Percentiles rank a stretch among this genome's conserved stretches.
These are phyloP conservation scores for Pestalotiopsis fici DNA, from an alignment of 2,329 filamentous ascomycete genomes.

Conservation along the genomic window DNA sequence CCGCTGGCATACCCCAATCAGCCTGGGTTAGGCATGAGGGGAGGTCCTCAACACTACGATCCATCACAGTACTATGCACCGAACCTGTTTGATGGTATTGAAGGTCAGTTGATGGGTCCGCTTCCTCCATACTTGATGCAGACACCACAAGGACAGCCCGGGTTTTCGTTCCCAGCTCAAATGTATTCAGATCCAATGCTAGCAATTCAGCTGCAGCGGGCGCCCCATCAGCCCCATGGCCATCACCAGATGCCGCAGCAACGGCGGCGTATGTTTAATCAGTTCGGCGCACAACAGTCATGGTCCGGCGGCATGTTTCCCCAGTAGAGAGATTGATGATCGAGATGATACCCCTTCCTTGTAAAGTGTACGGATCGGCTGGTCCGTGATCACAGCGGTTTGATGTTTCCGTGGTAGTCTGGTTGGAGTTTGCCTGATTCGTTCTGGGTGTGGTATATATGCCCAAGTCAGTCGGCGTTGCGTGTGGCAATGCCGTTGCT, in stretches of 20 bases:
- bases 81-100: constrained; percentile 63
- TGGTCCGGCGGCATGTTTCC: constrained; percentile 31
- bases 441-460: background rate
- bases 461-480: background rate
- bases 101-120: constrained; percentile 72
- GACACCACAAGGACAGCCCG: constrained; percentile 37
- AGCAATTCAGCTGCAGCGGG: constrained; percentile 32
- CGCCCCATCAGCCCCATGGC: constrained; percentile 20
- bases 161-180: constrained; percentile 42
- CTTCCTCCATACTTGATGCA: constrained; percentile 73
- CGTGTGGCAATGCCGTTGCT: background rate
- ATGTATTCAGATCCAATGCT: constrained; percentile 49
- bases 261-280: constrained; percentile 18
- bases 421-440: constrained; percentile 1
- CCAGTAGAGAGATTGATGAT: constrained; percentile 17
- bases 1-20: constrained; percentile 81
- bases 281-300: constrained; percentile 39
- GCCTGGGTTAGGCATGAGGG: constrained; percentile 63
- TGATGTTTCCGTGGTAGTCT: background rate
- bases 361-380: background rate
- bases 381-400: background rate
- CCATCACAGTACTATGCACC: constrained; percentile 52
- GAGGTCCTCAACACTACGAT: constrained; percentile 31
- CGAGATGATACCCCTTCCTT: constrained; percentile 2
- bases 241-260: constrained; percentile 23